Evolutionary conservation across 2,329 filamentous ascomycete species (phyloP).

Genomic region (Pseudocercospora fijiensis): DNA sequence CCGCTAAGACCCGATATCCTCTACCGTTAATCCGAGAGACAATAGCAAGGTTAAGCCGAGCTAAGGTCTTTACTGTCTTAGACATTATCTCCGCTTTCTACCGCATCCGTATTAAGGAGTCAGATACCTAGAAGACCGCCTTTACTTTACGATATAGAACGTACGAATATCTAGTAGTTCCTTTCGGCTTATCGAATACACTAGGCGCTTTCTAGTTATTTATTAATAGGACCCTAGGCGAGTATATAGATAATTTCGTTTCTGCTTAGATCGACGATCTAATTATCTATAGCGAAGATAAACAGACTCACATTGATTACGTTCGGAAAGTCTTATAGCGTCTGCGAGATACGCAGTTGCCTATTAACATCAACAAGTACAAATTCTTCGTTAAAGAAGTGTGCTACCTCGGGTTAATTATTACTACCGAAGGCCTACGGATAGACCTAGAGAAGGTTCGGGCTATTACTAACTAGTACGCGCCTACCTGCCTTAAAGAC

Average conservation of each 20-base stretch:
- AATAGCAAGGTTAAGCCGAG: background rate
- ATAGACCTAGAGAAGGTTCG: background rate
- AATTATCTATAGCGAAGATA: background rate
- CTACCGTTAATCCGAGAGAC: background rate
- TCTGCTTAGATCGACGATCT: background rate
- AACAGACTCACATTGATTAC: background rate
- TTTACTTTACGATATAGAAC: constrained; percentile 39
- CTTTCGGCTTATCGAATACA: background rate
- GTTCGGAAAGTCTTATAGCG: background rate
- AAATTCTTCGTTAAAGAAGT: background rate
- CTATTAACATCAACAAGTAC: background rate
- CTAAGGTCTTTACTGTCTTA: background rate
- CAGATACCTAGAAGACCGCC: constrained; percentile 42
- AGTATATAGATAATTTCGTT: background rate
- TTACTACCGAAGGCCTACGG: background rate
- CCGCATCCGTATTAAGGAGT: background rate
- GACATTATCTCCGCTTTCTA: background rate
- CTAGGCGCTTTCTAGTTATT: background rate
- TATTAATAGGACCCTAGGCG: background rate
- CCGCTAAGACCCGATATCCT: background rate
- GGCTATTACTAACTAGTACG: constrained; percentile 1
- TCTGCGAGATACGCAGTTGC: background rate
- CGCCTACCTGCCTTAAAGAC: constrained; percentile 1
- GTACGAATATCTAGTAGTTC: background rate
- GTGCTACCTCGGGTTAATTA: background rate